Conservation (phyloP, 768 basidiomycete genomes). For the Rhizopogon vulgaris region DNA sequence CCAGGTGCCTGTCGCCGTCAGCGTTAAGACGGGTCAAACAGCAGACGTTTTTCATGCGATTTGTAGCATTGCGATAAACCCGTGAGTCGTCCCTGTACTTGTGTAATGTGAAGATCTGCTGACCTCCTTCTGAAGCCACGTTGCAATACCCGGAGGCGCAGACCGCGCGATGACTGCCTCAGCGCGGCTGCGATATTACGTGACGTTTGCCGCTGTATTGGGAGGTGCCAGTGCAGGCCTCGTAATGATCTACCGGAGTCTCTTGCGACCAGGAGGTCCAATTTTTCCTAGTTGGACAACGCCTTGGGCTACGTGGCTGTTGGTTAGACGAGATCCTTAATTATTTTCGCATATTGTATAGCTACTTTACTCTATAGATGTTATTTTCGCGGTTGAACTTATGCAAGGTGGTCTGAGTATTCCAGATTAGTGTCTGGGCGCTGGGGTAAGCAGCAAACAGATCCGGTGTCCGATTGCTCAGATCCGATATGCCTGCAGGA, state of each 20-base stretch:
- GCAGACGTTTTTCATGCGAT: slow-evolving; percentile 87
- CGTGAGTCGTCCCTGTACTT: slow-evolving; percentile 46
- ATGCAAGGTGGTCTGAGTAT: neutral
- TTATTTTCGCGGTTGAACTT: neutral
- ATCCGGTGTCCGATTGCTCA: slow-evolving; percentile 30
- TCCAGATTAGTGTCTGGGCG: neutral
- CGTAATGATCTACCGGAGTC: slow-evolving; percentile 63
- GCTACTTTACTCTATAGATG: slow-evolving; percentile 11
- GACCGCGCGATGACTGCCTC: slow-evolving; percentile 71
- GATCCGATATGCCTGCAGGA: slow-evolving; percentile 34
- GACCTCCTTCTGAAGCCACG: slow-evolving; percentile 37
- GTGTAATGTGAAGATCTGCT: slow-evolving; percentile 5
- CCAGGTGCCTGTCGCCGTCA: slow-evolving; percentile 93
- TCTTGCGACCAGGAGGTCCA: slow-evolving; percentile 55
- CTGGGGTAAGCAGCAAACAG: slow-evolving; percentile 5
- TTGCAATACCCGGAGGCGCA: slow-evolving; percentile 76
- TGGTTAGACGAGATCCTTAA: slow-evolving; percentile 42
- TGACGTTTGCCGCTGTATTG: slow-evolving; percentile 65
- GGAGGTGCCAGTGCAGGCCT: slow-evolving; percentile 72
- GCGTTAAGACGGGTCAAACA: slow-evolving; percentile 77
- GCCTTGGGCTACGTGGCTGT: slow-evolving; percentile 62
- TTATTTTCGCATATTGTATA: slow-evolving; percentile 5
- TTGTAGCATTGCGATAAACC: slow-evolving; percentile 78
- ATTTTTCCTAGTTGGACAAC: slow-evolving; percentile 48
- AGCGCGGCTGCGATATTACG: slow-evolving; percentile 63